Conservation (phyloP, 2,329 filamentous ascomycete genomes). For the Lasiodiplodia hormozganensis region DNA sequence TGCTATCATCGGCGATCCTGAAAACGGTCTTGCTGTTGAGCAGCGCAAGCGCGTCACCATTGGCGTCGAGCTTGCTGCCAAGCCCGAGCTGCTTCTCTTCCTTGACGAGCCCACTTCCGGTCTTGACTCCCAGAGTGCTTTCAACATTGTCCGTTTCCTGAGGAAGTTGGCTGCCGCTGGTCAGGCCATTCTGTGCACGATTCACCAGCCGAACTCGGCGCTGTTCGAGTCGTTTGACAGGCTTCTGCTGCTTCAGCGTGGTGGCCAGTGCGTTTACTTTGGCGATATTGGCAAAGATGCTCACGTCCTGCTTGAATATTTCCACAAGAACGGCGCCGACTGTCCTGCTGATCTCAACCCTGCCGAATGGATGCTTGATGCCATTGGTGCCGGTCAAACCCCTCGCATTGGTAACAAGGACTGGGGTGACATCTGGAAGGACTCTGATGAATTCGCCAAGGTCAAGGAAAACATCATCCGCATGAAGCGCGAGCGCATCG, state of each 20-base stretch:
- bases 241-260: slow-evolving; percentile 77
- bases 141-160: slow-evolving; percentile 80
- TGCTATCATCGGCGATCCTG: slow-evolving; percentile 68
- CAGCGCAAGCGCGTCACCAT: slow-evolving; percentile 73
- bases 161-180: slow-evolving; percentile 78
- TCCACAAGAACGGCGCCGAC: slow-evolving; percentile 62
- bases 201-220: slow-evolving; percentile 86
- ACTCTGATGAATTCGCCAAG: slow-evolving; percentile 72
- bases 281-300: slow-evolving; percentile 83
- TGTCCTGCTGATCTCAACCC: slow-evolving; percentile 62
- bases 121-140: slow-evolving; percentile 74
- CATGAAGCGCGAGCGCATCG: slow-evolving; percentile 68
- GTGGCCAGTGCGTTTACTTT: slow-evolving; percentile 85
- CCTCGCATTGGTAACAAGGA: slow-evolving; percentile 76
- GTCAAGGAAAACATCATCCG: slow-evolving; percentile 70
- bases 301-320: slow-evolving; percentile 67
- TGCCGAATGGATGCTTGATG: slow-evolving; percentile 85
- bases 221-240: slow-evolving; percentile 90
- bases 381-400: slow-evolving; percentile 76
- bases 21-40: slow-evolving; percentile 68
- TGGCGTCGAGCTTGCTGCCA: slow-evolving; percentile 66
- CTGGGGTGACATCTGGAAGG: slow-evolving; percentile 81
- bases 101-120: slow-evolving; percentile 81
- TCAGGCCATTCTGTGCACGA: slow-evolving; percentile 88
- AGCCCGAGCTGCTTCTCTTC: slow-evolving; percentile 77